Percentiles rank a stretch among this genome's conserved stretches.
These are phyloP conservation scores for Pichia kluyveri DNA, from an alignment of 805 yeast species.

Conservation along the genomic window DNA sequence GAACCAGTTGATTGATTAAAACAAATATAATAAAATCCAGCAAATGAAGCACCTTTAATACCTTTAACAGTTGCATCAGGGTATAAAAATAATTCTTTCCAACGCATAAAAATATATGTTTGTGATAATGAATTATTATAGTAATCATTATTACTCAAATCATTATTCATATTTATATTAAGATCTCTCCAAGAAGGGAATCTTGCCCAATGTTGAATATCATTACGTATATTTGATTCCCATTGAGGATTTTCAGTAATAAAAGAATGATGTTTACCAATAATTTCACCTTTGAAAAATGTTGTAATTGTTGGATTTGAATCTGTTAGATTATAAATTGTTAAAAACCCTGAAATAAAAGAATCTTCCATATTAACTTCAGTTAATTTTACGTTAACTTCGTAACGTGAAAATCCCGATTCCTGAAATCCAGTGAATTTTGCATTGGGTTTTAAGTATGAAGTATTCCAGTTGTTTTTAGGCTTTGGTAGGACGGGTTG, in stretches of 20 bases:
- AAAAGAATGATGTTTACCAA: constrained; percentile 52
- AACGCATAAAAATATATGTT: constrained; percentile 72
- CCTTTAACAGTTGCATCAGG: constrained; percentile 66
- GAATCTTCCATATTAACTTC: constrained; percentile 55
- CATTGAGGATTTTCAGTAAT: constrained; percentile 50
- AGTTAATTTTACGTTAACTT: constrained; percentile 60
- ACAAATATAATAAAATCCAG: constrained; percentile 85
- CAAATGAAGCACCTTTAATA: constrained; percentile 72
- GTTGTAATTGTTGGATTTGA: constrained; percentile 58
- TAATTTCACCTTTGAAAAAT: constrained; percentile 63
- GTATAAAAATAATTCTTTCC: constrained; percentile 86
- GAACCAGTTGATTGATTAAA: constrained; percentile 71
- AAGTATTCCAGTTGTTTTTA: neutral
- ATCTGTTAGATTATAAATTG: constrained; percentile 57
- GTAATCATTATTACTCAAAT: constrained; percentile 10
- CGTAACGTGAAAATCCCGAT: constrained; percentile 55
- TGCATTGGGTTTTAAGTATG: constrained; percentile 54
- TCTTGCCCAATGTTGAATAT: constrained; percentile 59
- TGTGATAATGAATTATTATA: constrained; percentile 21
- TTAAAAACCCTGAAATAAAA: constrained; percentile 48
- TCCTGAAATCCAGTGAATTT: constrained; percentile 61
- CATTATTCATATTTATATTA: constrained; percentile 16
- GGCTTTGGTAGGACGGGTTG: neutral
- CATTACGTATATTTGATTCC: constrained; percentile 39
- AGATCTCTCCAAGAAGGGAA: constrained; percentile 29